Conservation (phyloP, 352 stramenopile species). For the Elongisporangium prolatum region DNA sequence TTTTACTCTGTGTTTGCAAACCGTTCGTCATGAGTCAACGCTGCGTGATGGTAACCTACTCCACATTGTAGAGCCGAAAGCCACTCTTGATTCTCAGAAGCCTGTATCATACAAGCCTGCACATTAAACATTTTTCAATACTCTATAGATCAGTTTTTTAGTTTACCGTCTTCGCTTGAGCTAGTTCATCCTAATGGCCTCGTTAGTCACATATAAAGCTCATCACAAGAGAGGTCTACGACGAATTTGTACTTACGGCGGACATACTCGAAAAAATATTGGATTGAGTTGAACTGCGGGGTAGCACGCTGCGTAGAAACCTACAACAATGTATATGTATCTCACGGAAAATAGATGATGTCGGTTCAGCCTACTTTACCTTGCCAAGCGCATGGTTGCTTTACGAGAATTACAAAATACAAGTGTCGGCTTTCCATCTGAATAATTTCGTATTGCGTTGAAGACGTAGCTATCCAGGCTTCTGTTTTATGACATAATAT, state of each 20-base stretch:
- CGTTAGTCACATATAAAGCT: too few species aligned
- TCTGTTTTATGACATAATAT: constrained; percentile 3
- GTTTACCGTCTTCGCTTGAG: constrained; percentile 3
- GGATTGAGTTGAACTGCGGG: background rate
- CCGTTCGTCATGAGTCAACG: constrained; percentile 19
- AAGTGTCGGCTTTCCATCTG: constrained; percentile 38
- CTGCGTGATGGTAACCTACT: constrained; percentile 37
- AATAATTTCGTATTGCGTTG: constrained; percentile 35
- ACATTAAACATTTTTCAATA: too few species aligned
- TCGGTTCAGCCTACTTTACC: constrained; percentile 5
- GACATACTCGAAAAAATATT: background rate
- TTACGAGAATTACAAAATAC: constrained; percentile 51
- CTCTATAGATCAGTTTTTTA: too few species aligned
- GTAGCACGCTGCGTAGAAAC: background rate
- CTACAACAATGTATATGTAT: too few species aligned
- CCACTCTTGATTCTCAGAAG: constrained; percentile 11
- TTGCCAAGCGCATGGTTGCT: constrained; percentile 21
- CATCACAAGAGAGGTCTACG: background rate
- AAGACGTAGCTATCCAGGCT: constrained; percentile 44
- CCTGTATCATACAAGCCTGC: background rate
- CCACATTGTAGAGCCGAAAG: constrained; percentile 8
- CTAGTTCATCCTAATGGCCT: too few species aligned
- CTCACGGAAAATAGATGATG: too few species aligned
- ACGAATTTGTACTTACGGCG: background rate
- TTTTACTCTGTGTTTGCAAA: constrained; percentile 6